Evolutionary conservation across 2,329 filamentous ascomycete genomes (phyloP), one percentile per base, ranked within the genome.

Genomic region (Nemania diffusa): DNA sequence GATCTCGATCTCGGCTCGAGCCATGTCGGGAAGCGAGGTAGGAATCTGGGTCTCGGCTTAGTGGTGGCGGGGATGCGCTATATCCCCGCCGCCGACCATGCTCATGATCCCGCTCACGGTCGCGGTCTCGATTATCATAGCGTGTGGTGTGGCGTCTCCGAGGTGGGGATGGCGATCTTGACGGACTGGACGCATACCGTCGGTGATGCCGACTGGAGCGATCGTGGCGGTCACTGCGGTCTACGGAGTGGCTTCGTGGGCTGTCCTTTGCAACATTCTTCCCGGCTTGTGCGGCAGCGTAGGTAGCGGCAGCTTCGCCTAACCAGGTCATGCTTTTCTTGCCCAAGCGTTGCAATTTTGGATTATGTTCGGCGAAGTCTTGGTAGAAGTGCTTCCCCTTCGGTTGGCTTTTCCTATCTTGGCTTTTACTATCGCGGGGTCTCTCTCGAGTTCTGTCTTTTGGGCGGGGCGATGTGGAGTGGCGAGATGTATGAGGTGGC

Each of bases 231-330:
- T 62, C 59, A 5, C 72, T 67, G 29, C 63, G 74, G 59, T 69
- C 75, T 9, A 53, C 55, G 8, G 73, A 74, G 7, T 71, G 72
- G 6, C 62, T 71, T 57, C 69, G 58, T 5, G 32, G 34, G 13
- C 57, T 42, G 4, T 55, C 57, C 34, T 67, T 50, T 20, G 63
- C 72, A 11, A 57, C 65, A 27, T 61, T 67, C 52, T 67, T 52
- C 29, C 64, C 72, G 17, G 66, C 69, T 40, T 78, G 72, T 1
- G 73, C 63, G 3, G 77, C 74, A 5, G 75, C 72, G 42, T 77
- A 78, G 22, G 74, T 63, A 2, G 73, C 74, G 15, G 76, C 77
- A 0, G 76, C 73, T 64, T 76, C 74, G 51, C 74, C 64, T 13
- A 78, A 55, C 20, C 72, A 74, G 13, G 66, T 69, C 20, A 78